These are phyloP conservation scores for Saccharomycopsis sp. DNA, from an alignment of 805 yeast genomes.

Conservation along the genomic window DNA sequence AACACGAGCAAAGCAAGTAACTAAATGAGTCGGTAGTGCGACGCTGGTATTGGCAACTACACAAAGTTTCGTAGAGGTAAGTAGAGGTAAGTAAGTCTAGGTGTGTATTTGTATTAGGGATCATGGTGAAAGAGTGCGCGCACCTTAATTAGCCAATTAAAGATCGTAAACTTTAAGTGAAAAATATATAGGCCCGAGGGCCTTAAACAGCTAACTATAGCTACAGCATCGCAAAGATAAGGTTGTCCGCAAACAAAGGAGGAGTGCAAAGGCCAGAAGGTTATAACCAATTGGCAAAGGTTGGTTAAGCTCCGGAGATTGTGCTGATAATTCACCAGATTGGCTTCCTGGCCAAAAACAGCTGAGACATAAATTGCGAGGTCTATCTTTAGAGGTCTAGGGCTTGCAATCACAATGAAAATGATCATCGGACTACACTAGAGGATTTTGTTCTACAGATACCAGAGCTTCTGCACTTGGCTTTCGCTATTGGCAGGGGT, in stretches of 20 bases:
- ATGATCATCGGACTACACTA: neutral
- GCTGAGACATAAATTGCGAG: neutral
- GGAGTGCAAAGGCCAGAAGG: neutral
- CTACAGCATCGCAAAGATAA: neutral
- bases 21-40: too few species aligned
- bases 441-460: too few species aligned
- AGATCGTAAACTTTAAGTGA: neutral
- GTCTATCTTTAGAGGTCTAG: neutral
- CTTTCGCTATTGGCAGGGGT: too few species aligned
- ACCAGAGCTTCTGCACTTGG: too few species aligned
- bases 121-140: neutral
- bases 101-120: too few species aligned
- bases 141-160: neutral
- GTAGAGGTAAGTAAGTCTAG: too few species aligned
- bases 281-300: neutral
- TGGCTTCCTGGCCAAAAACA: neutral
- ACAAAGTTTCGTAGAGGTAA: too few species aligned
- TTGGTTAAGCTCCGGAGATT: neutral
- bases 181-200: too few species aligned
- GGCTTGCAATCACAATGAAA: neutral
- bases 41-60: too few species aligned
- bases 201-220: neutral
- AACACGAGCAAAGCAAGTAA: neutral
- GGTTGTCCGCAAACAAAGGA: neutral
- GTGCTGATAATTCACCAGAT: neutral